Conservation (phyloP, 257 asterid species). For the Sherardia arvensis region DNA sequence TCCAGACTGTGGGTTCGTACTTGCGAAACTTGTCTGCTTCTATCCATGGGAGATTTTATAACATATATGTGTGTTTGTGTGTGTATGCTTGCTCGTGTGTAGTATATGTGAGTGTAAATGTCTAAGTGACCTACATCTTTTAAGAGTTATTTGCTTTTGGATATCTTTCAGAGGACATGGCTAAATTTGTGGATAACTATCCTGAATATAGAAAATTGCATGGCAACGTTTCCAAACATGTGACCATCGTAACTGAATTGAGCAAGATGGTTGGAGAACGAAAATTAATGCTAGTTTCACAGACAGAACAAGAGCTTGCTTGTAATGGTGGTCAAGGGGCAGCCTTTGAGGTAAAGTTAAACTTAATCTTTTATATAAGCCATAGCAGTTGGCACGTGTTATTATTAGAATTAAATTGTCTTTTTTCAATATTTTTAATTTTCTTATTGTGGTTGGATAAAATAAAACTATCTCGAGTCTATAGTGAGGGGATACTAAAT, state of each 20-base stretch:
- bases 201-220: slow-evolving; percentile 95
- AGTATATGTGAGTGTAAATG: too few species aligned
- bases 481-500: neutral
- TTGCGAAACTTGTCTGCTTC: slow-evolving; percentile 14
- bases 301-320: slow-evolving; percentile 95
- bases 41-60: slow-evolving; percentile 3
- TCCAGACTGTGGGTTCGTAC: slow-evolving; percentile 87
- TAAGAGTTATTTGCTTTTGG: slow-evolving; percentile 15
- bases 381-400: neutral
- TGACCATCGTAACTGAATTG: slow-evolving; percentile 92
- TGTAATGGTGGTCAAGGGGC: slow-evolving; percentile 99
- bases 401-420: neutral
- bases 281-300: slow-evolving; percentile 89
- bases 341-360: slow-evolving; percentile 73
- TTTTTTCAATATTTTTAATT: neutral
- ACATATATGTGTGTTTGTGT: neutral
- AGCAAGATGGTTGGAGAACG: slow-evolving; percentile 95
- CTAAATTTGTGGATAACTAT: slow-evolving; percentile 94
- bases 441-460: neutral
- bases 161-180: slow-evolving; percentile 88
- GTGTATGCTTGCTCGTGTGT: too few species aligned
- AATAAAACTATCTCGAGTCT: neutral
- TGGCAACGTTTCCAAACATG: slow-evolving; percentile 98
- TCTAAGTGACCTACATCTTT: slow-evolving; percentile 4
- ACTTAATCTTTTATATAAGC: slow-evolving; percentile 1